Evolutionary conservation across 73 alveolate genomes (phyloP).

Genomic region (Paramecium biaurelia): DNA sequence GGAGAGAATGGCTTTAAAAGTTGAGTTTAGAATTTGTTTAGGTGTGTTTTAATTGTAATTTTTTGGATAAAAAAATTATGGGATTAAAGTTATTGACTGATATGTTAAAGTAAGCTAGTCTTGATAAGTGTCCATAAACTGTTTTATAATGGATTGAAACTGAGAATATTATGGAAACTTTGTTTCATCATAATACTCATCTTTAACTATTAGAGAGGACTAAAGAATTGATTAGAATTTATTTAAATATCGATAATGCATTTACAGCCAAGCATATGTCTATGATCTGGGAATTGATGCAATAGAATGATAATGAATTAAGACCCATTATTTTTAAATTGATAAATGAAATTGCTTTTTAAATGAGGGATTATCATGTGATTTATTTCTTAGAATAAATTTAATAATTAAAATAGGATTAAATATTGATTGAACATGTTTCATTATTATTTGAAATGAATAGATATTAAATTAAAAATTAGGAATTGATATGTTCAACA

Average conservation of each 20-base stretch:
- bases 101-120: background rate
- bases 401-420: background rate
- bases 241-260: slow-evolving; percentile 13
- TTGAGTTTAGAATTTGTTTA: slow-evolving; percentile 24
- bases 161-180: background rate
- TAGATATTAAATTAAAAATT: slow-evolving; percentile 16
- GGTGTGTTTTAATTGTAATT: slow-evolving; percentile 22
- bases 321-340: slow-evolving; percentile 36
- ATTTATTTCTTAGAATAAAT: background rate
- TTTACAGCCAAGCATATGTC: background rate
- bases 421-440: background rate
- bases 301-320: slow-evolving; percentile 11
- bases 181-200: slow-evolving; percentile 34
- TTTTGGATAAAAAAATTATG: slow-evolving; percentile 29
- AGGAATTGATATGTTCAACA: background rate
- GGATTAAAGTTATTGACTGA: slow-evolving; percentile 15
- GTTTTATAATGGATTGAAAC: background rate
- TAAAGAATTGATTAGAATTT: background rate
- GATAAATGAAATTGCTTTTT: background rate
- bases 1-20: slow-evolving; percentile 14
- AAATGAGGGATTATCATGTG: background rate
- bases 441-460: slow-evolving; percentile 17
- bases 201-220: background rate
- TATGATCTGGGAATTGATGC: slow-evolving; percentile 23
- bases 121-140: background rate